A percentile compares a stretch with the other conserved stretches of the same genome.
Evolutionary conservation across 345 rosid species (phyloP).

Genomic region (Lagerstroemia speciosa): DNA sequence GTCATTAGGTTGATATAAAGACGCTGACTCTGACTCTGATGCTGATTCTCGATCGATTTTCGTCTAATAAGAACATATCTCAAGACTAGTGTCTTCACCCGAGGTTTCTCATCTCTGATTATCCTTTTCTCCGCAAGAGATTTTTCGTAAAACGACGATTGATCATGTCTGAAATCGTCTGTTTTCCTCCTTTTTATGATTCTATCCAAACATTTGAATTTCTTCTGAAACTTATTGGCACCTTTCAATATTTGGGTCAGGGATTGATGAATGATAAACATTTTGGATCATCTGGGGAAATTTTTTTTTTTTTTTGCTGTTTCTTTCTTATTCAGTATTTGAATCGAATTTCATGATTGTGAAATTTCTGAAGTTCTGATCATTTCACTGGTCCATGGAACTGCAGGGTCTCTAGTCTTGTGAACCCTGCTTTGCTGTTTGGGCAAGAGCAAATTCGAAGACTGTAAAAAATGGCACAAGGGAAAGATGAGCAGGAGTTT

Average conservation of each 20-base stretch:
- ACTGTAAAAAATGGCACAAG: constrained; percentile 32
- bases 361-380: not conserved
- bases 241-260: not conserved
- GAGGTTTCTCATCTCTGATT: not conserved
- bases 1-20: not conserved
- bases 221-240: not conserved
- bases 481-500: constrained; percentile 38
- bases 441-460: not conserved
- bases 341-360: not conserved
- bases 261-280: not conserved
- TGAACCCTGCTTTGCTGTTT: not conserved
- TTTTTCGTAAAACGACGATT: not conserved
- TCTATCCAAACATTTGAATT: not conserved
- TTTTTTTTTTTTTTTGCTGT: not conserved
- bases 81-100: not conserved
- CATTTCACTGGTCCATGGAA: not conserved
- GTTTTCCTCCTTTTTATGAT: too few relatives aligned
- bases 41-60: not conserved
- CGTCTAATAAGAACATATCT: not conserved
- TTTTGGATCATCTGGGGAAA: not conserved
- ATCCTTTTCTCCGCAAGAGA: not conserved
- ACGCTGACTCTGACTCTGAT: not conserved
- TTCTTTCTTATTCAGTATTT: not conserved
- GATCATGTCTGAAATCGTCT: not conserved
- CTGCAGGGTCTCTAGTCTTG: not conserved